Base-by-base conservation (phyloP, 177 flowering plant genomes). In the Vitis hybrid region DNA sequence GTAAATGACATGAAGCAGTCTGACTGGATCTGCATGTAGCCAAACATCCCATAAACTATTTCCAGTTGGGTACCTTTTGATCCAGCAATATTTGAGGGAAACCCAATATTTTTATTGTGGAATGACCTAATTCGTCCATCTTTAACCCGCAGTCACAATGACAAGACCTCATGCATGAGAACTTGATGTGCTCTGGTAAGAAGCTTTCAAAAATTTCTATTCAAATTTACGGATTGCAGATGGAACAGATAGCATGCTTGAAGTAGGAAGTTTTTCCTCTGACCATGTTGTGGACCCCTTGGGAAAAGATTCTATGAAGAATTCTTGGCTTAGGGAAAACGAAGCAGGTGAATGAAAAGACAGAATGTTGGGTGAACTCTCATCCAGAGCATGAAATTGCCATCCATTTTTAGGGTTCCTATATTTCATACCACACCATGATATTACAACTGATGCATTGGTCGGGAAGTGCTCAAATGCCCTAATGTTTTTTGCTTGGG, bases 281-380 rank as follows among this genome's bases (percentile, higher is more conserved):
- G 93, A 91, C 87, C 91, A 89, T 53, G 91, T 86, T 10, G 90
- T 90, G 6, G 87, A 78, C 29, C 87, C 90, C 77, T 82, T 87
- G n/a, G 86, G 82, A 54, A 73, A 81, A 50, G 82, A 74, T 64
- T 89, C 91, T 11, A 84, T 54, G 65, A 78, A 59, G 58, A 75
- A 82, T 14, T 83, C 87, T 20, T 83, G 81, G 67, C 79, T 64
- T 61, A 79, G 59, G 29, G 86, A 80, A 70, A 85, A 82, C 50
- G 54, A 50, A 52, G 78, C 53, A 14, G 85, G 79, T 7, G 85
- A 76, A 54, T 74, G 57, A 67, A 78, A 71, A 4, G 84, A 78
- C 50, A 74, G 67, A 8, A 50, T 52, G 48, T 73, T 72, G 3
- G 61, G 58, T 26, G 68, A 29, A 39, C 57, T 55, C 53, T 73